Base-by-base conservation (phyloP, 345 rosid species). In the Cardamine chenopodiifolia region DNA sequence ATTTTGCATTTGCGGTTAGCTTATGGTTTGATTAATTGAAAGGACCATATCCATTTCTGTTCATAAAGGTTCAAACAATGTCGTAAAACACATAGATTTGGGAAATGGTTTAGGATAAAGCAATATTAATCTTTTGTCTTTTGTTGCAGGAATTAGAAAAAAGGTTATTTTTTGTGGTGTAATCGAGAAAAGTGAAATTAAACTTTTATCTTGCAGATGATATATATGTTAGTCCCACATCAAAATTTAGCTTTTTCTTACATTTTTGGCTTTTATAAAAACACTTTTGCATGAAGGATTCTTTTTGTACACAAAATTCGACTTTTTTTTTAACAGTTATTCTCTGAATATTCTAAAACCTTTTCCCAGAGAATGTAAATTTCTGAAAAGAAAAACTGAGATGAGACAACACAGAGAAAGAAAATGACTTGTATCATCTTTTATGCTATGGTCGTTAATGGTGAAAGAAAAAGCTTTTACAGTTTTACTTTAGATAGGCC, bases 1-100 rank as follows among this genome's bases (percentile, higher is more conserved):
- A 1, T 70, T 76, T 76, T 76, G 79, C 58, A 25, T 70, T 76
- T 76, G 70, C n/a, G 18, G 62, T 75, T 75, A 75, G 74, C 63
- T 62, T 55, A 70, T 70, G 60, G 53, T 76, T 62, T 62, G 64
- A 47, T 68, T 48, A 13, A 49, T n/a, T 44, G 0, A 44, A 44
- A 50, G 40, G 62, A 50, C 17, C 6, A 71, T 73, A 62, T 64
- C 48, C 20, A 65, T 44, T 48, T 53, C 18, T 61, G 79, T 68
- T 76, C 40, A 44, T 62, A 76, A 76, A 54, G 56, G 23, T 75
- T 50, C 2, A 23, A 68, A 9, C 31, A 23, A 10, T 69, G 23
- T 3, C 48, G 0, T 1, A n/a, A 22, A 68, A 49, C 17, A 48
- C 60, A 18, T 17, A 53, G 5, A 20, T 31, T n/a, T 49, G 23